phyloP scores from a whole-genome alignment of 768 basidiomycete genomes.

The Suillus luteus region DNA sequence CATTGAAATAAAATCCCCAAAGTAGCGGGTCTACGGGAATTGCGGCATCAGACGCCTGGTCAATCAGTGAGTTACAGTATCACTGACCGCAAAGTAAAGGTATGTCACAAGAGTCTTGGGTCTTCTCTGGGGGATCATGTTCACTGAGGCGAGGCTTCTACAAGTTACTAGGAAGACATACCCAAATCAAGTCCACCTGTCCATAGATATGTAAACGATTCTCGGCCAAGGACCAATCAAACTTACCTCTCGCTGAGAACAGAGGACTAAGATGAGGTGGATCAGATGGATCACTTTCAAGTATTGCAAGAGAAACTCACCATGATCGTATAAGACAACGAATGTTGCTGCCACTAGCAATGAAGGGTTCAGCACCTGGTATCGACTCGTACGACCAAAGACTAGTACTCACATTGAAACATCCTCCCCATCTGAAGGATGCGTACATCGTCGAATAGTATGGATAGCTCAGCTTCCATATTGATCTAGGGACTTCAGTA shows the following conservation, averaged over 20 bases:
- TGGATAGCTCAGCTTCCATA: slow-evolving; percentile 13
- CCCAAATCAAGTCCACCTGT: slow-evolving; percentile 16
- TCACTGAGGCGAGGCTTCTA: not conserved
- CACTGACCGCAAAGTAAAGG: slow-evolving; percentile 13
- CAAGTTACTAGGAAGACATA: slow-evolving; percentile 6
- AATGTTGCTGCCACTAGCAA: slow-evolving; percentile 12
- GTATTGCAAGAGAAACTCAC: not conserved
- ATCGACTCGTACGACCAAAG: not conserved
- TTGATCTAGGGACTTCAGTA: not conserved
- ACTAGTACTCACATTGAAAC: slow-evolving; percentile 10
- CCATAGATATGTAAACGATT: not conserved
- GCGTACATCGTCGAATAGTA: slow-evolving; percentile 5
- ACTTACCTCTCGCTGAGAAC: slow-evolving; percentile 7
- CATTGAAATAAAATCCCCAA: slow-evolving; percentile 13
- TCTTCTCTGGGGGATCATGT: slow-evolving; percentile 3
- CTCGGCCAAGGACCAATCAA: not conserved
- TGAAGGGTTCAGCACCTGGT: not conserved
- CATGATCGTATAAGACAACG: slow-evolving; percentile 13
- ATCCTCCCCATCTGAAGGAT: slow-evolving; percentile 14
- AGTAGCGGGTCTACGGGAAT: slow-evolving; percentile 13
- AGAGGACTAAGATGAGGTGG: slow-evolving; percentile 3
- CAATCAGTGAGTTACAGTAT: not conserved
- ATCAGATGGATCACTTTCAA: not conserved
- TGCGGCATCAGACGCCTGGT: not conserved
- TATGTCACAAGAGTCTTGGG: slow-evolving; percentile 7